Evolutionary conservation across 768 basidiomycete species (phyloP).

Genomic region (Amanita rubescens): DNA sequence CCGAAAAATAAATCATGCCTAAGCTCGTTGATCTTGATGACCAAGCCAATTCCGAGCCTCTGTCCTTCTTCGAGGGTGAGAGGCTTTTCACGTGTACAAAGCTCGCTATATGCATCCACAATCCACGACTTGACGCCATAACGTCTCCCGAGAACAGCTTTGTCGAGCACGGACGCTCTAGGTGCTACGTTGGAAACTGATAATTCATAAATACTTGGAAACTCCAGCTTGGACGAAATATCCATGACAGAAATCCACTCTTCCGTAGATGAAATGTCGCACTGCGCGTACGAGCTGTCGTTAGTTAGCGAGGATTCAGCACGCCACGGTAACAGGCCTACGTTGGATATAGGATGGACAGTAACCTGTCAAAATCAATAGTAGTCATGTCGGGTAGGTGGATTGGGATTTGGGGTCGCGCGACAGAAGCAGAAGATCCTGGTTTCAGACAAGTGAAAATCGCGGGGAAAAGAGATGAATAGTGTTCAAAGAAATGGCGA

Average conservation of each 20-base stretch:
- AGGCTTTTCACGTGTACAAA: slow-evolving; percentile 22
- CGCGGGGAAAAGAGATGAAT: slow-evolving; percentile 6
- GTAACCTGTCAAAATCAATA: slow-evolving; percentile 24
- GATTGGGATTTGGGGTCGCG: slow-evolving; percentile 9
- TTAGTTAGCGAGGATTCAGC: neutral
- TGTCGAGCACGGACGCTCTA: slow-evolving; percentile 22
- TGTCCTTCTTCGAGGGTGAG: slow-evolving; percentile 21
- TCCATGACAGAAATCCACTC: slow-evolving; percentile 31
- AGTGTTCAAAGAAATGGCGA: slow-evolving; percentile 21
- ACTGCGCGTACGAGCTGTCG: slow-evolving; percentile 20
- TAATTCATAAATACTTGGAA: slow-evolving; percentile 22
- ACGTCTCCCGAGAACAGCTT: slow-evolving; percentile 23
- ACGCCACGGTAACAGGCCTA: slow-evolving; percentile 12
- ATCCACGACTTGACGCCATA: slow-evolving; percentile 27
- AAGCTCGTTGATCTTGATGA: slow-evolving; percentile 24
- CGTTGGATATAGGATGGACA: slow-evolving; percentile 29
- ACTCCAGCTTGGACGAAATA: slow-evolving; percentile 23
- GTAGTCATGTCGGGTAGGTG: slow-evolving; percentile 31
- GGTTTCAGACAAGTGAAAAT: slow-evolving; percentile 3
- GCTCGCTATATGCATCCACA: slow-evolving; percentile 26
- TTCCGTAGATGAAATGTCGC: slow-evolving; percentile 24
- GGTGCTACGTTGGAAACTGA: slow-evolving; percentile 23
- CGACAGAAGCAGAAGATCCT: neutral
- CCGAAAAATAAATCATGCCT: slow-evolving; percentile 19
- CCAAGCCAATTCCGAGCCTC: slow-evolving; percentile 23